Evolutionary conservation across 2,329 filamentous ascomycete species (phyloP).

Genomic region (Amylocarpus encephaloides): DNA sequence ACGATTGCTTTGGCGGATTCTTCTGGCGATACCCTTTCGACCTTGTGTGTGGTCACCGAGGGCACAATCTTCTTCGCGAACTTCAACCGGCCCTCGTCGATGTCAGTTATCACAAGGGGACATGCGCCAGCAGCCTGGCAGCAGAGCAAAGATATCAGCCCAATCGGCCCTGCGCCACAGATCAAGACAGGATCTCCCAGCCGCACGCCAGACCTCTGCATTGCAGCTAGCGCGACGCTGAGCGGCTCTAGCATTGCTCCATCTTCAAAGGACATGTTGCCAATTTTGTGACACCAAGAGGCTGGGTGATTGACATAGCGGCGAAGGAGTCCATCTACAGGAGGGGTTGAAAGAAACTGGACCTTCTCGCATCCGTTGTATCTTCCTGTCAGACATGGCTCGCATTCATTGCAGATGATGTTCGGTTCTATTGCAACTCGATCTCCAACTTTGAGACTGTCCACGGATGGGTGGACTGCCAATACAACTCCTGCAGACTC

Average conservation of each 20-base stretch:
- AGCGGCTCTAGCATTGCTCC: slow-evolving; percentile 87
- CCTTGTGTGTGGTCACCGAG: slow-evolving; percentile 72
- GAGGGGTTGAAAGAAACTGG: slow-evolving; percentile 83
- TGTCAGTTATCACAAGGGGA: slow-evolving; percentile 90
- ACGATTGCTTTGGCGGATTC: slow-evolving; percentile 66
- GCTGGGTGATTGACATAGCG: slow-evolving; percentile 94
- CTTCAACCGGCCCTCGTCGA: slow-evolving; percentile 74
- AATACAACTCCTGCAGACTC: slow-evolving; percentile 84
- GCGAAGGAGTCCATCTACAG: slow-evolving; percentile 77
- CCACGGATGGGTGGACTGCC: slow-evolving; percentile 76
- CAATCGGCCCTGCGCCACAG: slow-evolving; percentile 91
- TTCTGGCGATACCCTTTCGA: slow-evolving; percentile 60
- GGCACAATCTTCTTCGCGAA: slow-evolving; percentile 84
- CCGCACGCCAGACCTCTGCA: slow-evolving; percentile 73
- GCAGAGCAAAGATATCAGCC: slow-evolving; percentile 81
- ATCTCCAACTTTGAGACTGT: slow-evolving; percentile 72
- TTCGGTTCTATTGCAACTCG: slow-evolving; percentile 92
- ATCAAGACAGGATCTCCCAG: slow-evolving; percentile 84
- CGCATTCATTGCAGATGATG: slow-evolving; percentile 84
- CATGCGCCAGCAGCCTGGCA: slow-evolving; percentile 80
- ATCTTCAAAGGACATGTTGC: slow-evolving; percentile 84
- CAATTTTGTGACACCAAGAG: slow-evolving; percentile 94
- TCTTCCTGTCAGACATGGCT: slow-evolving; percentile 82
- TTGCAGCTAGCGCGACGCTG: slow-evolving; percentile 78
- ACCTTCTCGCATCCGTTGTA: slow-evolving; percentile 93